A percentile compares a stretch with the other conserved stretches of the same genome.
phyloP scores from a whole-genome alignment of 495 filamentous ascomycete genomes.

The Chaetomium cochliodes region DNA sequence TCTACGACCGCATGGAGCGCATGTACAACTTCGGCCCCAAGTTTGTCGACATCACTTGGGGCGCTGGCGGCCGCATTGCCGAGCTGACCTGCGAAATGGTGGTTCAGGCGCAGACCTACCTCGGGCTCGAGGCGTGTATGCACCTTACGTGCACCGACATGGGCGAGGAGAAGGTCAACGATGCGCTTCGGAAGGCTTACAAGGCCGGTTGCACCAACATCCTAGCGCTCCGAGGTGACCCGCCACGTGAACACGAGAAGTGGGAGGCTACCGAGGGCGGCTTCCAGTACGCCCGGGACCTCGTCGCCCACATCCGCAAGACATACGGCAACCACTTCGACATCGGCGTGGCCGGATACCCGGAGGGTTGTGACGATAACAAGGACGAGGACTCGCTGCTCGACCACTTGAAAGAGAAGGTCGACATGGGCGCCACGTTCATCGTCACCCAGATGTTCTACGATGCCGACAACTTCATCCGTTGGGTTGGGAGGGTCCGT shows the following conservation, averaged over 20 bases:
- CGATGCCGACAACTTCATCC: conserved; percentile 89
- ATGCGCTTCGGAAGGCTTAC: conserved; percentile 84
- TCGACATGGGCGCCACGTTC: conserved; percentile 90
- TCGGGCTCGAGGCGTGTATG: conserved; percentile 98
- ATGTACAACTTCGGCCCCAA: conserved; percentile 92
- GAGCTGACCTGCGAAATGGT: conserved; percentile 98
- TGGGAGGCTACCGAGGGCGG: conserved; percentile 85
- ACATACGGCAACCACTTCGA: conserved; percentile 95
- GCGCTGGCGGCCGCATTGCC: conserved; percentile 86
- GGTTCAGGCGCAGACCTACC: conserved; percentile 89
- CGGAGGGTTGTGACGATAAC: conserved; percentile 93
- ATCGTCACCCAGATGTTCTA: conserved; percentile 99
- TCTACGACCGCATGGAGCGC: conserved; percentile 99
- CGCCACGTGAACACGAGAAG: conserved; percentile 88
- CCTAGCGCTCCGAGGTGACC: conserved; percentile 89
- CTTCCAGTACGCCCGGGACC: conserved; percentile 88
- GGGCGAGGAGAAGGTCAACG: conserved; percentile 84
- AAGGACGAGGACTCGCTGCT: conserved; percentile 78
- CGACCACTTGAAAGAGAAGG: conserved; percentile 95
- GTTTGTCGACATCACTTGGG: conserved; percentile 99
- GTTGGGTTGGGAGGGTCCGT: conserved; percentile 82
- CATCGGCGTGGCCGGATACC: conserved; percentile 96
- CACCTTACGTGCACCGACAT: conserved; percentile 99
- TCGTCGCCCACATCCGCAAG: conserved; percentile 87
- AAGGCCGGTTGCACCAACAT: conserved; percentile 98